These are phyloP conservation scores for Clarireedia hainanense DNA, from an alignment of 2,329 filamentous ascomycete species.

Conservation along the genomic window DNA sequence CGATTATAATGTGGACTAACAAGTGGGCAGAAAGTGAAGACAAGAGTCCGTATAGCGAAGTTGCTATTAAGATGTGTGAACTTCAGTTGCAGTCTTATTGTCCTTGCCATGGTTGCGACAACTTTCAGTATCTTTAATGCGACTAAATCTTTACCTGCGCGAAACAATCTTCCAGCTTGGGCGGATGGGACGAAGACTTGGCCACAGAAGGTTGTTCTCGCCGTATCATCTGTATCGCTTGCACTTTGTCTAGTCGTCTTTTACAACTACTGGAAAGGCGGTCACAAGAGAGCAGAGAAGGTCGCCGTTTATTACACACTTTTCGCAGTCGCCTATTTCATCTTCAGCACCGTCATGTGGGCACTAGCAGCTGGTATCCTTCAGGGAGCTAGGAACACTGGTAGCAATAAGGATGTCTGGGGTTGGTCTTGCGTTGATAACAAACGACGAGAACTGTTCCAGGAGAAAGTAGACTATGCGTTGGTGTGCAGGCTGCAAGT, in stretches of 20 bases:
- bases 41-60: constrained; percentile 85
- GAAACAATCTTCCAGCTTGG: constrained; percentile 83
- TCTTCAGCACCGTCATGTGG: constrained; percentile 91
- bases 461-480: constrained; percentile 75
- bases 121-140: constrained; percentile 89
- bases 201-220: constrained; percentile 81
- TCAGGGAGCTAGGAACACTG: constrained; percentile 67
- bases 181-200: constrained; percentile 70
- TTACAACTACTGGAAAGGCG: constrained; percentile 78
- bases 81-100: constrained; percentile 94
- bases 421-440: constrained; percentile 97
- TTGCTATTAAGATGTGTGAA: constrained; percentile 91
- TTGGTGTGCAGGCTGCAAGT: constrained; percentile 86
- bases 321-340: constrained; percentile 89
- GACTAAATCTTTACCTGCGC: constrained; percentile 63
- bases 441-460: constrained; percentile 67
- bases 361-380: constrained; percentile 75
- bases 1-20: constrained; percentile 29
- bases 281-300: constrained; percentile 84
- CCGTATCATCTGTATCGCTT: constrained; percentile 74
- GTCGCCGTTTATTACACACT: constrained; percentile 91
- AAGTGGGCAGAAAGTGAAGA: constrained; percentile 73
- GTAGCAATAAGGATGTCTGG: constrained; percentile 84
- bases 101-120: constrained; percentile 82
- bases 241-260: constrained; percentile 73